Conservation (phyloP, 2,329 filamentous ascomycete genomes). For the Pseudogymnoascus sp. region DNA sequence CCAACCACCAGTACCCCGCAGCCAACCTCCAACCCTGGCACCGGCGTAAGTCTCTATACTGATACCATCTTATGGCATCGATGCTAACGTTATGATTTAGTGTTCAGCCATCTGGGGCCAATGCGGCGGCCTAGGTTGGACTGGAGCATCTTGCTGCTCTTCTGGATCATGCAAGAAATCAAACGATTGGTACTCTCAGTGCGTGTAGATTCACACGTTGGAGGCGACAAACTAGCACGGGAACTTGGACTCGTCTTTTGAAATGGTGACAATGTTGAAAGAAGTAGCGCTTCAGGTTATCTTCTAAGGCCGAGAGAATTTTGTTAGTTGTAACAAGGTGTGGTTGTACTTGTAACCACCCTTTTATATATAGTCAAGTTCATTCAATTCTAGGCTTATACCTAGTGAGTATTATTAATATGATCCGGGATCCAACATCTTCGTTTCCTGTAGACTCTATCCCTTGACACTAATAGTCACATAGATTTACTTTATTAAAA, state of each 20-base stretch:
- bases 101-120: background rate
- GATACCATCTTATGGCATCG: background rate
- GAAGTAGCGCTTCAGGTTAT: background rate
- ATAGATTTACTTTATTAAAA: too few relatives aligned
- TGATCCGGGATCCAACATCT: background rate
- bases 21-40: background rate
- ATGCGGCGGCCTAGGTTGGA: background rate
- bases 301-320: background rate
- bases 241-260: background rate
- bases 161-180: background rate
- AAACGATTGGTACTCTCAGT: background rate
- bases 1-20: background rate
- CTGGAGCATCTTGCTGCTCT: background rate
- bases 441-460: too few relatives aligned
- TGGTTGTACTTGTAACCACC: background rate
- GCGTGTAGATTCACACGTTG: background rate
- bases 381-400: background rate
- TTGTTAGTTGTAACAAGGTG: background rate
- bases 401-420: background rate
- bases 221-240: background rate
- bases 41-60: background rate
- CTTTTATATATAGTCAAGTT: background rate
- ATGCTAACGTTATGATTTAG: constrained; percentile 1
- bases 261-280: background rate
- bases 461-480: too few relatives aligned